Conservation (phyloP, 768 basidiomycete genomes). For the Trametes cinnabarina region DNA sequence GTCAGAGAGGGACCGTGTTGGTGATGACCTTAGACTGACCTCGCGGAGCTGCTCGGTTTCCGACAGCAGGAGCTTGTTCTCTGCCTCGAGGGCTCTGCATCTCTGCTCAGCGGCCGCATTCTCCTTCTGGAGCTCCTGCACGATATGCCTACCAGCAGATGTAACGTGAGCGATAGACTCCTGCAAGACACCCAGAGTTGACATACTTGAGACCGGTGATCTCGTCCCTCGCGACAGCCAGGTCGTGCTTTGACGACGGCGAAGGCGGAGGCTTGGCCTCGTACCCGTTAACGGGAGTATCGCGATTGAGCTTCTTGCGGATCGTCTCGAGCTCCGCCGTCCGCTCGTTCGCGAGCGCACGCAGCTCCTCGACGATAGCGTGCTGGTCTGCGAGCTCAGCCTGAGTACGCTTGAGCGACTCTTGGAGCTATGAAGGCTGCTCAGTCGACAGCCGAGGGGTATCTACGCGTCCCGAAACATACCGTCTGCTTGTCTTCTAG, state of each 20-base stretch:
- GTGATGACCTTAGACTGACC: constrained; percentile 34
- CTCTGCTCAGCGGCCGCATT: constrained; percentile 58
- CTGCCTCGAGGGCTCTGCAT: constrained; percentile 70
- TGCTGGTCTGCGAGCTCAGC: constrained; percentile 32
- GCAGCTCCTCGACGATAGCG: constrained; percentile 32
- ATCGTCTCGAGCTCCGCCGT: constrained; percentile 52
- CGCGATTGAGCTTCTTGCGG: constrained; percentile 61
- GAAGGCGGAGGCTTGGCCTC: constrained; percentile 30
- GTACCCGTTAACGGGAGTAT: constrained; percentile 45
- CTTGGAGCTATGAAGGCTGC: constrained; percentile 12
- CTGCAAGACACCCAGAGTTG: background rate
- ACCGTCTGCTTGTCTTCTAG: constrained; percentile 19
- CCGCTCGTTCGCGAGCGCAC: constrained; percentile 37
- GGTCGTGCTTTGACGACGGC: constrained; percentile 50
- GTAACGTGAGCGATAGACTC: background rate
- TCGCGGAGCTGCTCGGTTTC: constrained; percentile 74
- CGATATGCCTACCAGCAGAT: constrained; percentile 66
- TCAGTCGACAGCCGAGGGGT: background rate
- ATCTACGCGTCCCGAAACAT: background rate
- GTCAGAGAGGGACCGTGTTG: background rate
- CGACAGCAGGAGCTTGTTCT: constrained; percentile 66
- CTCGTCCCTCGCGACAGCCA: constrained; percentile 54
- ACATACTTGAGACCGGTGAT: constrained; percentile 80
- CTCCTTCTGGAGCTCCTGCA: constrained; percentile 87
- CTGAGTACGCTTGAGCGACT: constrained; percentile 28